Evolutionary conservation across 768 basidiomycete genomes (phyloP).

Genomic region (Tricholomella constricta): DNA sequence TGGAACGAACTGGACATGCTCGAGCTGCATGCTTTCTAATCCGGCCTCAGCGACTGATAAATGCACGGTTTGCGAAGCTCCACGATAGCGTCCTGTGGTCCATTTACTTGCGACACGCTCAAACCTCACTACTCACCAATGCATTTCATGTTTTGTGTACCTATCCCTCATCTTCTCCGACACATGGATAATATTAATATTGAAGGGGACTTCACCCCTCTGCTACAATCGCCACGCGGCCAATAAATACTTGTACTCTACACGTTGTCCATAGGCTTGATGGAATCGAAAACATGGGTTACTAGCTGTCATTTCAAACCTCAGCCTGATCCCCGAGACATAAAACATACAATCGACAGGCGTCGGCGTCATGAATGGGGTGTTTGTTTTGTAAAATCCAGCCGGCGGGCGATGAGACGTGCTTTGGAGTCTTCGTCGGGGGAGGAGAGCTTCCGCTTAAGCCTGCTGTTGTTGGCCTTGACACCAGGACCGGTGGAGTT

Average conservation of each 20-base stretch:
- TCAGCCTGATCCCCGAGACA: neutral
- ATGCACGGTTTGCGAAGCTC: constrained; percentile 48
- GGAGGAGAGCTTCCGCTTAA: constrained; percentile 73
- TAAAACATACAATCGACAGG: neutral
- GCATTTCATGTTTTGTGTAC: neutral
- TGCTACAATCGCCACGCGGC: neutral
- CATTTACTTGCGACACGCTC: neutral
- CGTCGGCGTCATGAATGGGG: constrained; percentile 30
- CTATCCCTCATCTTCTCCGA: neutral
- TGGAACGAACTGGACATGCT: constrained; percentile 56
- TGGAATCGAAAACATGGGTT: neutral
- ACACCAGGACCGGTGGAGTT: constrained; percentile 49
- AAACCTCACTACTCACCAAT: neutral
- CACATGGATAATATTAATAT: constrained; percentile 1
- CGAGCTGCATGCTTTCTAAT: constrained; percentile 53
- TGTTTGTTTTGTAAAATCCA: constrained; percentile 66
- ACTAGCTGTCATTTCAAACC: neutral
- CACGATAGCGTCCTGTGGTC: constrained; percentile 26
- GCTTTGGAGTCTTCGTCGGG: constrained; percentile 49
- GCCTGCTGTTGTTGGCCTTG: constrained; percentile 55
- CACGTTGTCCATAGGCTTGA: constrained; percentile 4
- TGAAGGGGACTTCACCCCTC: neutral
- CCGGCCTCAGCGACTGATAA: constrained; percentile 41
- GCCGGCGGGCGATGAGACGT: constrained; percentile 65
- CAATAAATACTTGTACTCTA: constrained; percentile 15